Evolutionary conservation across 2,329 filamentous ascomycete species (phyloP).

Genomic region (Penicillium verrucosum): DNA sequence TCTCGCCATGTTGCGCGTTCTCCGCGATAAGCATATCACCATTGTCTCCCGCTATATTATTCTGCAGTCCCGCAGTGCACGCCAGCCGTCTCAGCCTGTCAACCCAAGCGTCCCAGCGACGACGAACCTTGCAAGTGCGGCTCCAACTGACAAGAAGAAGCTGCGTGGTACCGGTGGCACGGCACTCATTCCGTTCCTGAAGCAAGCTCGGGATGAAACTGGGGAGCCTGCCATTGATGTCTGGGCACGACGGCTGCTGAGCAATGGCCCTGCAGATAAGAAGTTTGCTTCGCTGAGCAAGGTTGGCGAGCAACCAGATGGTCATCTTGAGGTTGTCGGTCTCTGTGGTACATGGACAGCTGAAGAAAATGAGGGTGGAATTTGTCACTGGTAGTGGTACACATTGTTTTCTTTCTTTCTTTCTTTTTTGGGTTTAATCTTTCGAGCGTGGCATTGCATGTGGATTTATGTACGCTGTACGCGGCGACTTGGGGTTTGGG

Average conservation of each 20-base stretch:
- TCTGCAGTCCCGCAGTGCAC: slow-evolving; percentile 73
- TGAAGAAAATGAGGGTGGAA: slow-evolving; percentile 70
- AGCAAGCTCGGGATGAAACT: slow-evolving; percentile 94
- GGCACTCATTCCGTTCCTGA: slow-evolving; percentile 89
- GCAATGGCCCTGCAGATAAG: slow-evolving; percentile 45
- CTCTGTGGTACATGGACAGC: slow-evolving; percentile 86
- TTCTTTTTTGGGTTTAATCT: not conserved
- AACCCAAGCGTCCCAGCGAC: slow-evolving; percentile 46
- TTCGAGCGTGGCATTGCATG: slow-evolving; percentile 20
- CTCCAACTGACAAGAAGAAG: slow-evolving; percentile 50
- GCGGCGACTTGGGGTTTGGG: not conserved
- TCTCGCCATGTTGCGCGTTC: slow-evolving; percentile 70
- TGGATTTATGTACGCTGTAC: not conserved
- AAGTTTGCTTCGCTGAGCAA: slow-evolving; percentile 49
- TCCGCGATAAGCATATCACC: slow-evolving; percentile 92
- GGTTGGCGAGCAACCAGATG: slow-evolving; percentile 52
- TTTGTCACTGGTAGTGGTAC: slow-evolving; percentile 51
- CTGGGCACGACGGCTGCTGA: slow-evolving; percentile 59
- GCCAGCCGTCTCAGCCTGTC: slow-evolving; percentile 58
- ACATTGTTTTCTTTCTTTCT: not conserved
- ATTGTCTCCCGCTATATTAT: slow-evolving; percentile 97
- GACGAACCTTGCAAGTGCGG: slow-evolving; percentile 59
- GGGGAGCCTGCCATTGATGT: slow-evolving; percentile 79
- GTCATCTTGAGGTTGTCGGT: slow-evolving; percentile 61
- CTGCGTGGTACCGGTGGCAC: slow-evolving; percentile 91